A percentile compares a stretch with the other conserved stretches of the same genome.
Conservation (phyloP, 2,329 filamentous ascomycete species). For the Fusarium scirpi region DNA sequence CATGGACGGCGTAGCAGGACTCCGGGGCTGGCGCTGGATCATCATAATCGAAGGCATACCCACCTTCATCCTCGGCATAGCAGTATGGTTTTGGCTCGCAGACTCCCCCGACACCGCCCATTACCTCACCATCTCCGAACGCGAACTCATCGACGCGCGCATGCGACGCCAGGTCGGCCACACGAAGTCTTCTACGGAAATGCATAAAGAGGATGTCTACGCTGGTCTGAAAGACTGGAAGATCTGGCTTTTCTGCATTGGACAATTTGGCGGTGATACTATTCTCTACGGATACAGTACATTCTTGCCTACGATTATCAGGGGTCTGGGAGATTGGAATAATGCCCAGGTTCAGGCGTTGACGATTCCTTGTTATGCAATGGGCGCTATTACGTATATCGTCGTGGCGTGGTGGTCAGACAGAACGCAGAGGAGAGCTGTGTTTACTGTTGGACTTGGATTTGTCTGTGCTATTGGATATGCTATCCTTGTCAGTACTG, state of each 20-base stretch:
- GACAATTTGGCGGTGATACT: slow-evolving; percentile 71
- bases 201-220: slow-evolving; percentile 66
- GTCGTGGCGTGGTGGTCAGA: slow-evolving; percentile 69
- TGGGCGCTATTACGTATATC: slow-evolving; percentile 72
- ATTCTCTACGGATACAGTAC: slow-evolving; percentile 73
- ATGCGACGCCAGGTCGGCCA: slow-evolving; percentile 49
- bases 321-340: slow-evolving; percentile 64
- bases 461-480: slow-evolving; percentile 67
- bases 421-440: slow-evolving; percentile 65
- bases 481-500: slow-evolving; percentile 67
- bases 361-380: slow-evolving; percentile 74
- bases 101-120: slow-evolving; percentile 61
- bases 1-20: slow-evolving; percentile 44
- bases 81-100: slow-evolving; percentile 48
- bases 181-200: slow-evolving; percentile 46
- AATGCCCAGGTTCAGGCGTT: slow-evolving; percentile 67
- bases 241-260: slow-evolving; percentile 71
- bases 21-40: slow-evolving; percentile 66
- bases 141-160: slow-evolving; percentile 51
- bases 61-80: slow-evolving; percentile 50
- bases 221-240: slow-evolving; percentile 69
- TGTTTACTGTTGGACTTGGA: slow-evolving; percentile 66
- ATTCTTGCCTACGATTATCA: slow-evolving; percentile 75
- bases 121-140: slow-evolving; percentile 66
- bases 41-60: slow-evolving; percentile 63